Evolutionary conservation across 179 eudicot genomes (phyloP), one percentile per base, ranked within the genome.

Genomic region (Patellifolia procumbens): DNA sequence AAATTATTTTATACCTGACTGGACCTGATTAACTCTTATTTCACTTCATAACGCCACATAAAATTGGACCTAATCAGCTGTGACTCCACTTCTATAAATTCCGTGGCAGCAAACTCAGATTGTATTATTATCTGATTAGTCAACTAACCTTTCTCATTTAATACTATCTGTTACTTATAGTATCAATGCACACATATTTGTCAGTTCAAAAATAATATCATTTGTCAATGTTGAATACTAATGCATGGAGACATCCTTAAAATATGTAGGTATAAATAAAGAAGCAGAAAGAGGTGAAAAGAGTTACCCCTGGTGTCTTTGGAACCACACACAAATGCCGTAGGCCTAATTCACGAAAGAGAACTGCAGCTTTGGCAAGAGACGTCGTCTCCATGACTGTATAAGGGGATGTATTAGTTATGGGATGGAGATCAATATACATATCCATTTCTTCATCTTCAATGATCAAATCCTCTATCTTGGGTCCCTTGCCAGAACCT

Each of bases 351-450:
- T 79, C 77, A 12, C 82, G 74, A 70, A 82, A 82, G n/a, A 79
- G 75, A 52, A 65, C 73, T 2, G 77, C 72, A 37, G 78, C 80
- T 71, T 82, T 82, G 31, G 85, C 85, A 8, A 82, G 72, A 3
- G 85, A 82, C 85, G 76, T 75, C 1, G 80, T 79, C 71, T 82
- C 85, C 22, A 79, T 78, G 13, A 82, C 82, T 8, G 82, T 76
- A 29, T 82, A 82, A 3, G 85, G 82, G 17, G 82, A 82, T 31
- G 82, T 67, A 59, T 82, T 82, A 28, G 77, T 72, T 65, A 82
- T 79, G 13, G 85, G 85, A 72, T 82, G 85, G 3, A 82, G 82
- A 82, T 82, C 85, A 35, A 82, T 31, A 31, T 75, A 79, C 85
- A 82, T 82, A 39, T 79, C 72, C 85, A 82, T 79, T 61, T 82